Evolutionary conservation across 805 yeast genomes (phyloP), one percentile per base, ranked within the genome.

Genomic region (Wickerhamomyces silvicola): DNA sequence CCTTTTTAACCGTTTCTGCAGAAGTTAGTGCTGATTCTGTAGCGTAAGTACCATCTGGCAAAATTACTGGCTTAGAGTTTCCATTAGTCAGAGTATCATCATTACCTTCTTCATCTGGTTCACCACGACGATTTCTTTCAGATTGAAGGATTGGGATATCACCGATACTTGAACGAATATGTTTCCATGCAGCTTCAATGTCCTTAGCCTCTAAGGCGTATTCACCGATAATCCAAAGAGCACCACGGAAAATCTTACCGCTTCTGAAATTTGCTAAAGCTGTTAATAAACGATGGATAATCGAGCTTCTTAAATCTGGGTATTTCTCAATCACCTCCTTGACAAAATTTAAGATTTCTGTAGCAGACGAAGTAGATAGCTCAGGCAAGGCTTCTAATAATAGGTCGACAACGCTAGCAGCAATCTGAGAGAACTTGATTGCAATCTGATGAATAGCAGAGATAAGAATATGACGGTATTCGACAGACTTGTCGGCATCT

Each of bases 31-130:
- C 92, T 41, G 77, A 75, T 60, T 92, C 98, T 25, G 96, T 84
- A 18, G 98, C 98, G 60, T 92, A 92, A 0, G 99, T 92, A 47
- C 99, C 99, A 62, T 92, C 99, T n/a, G 98, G 95, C 43, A 92
- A 70, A 37, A 92, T 80, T 38, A 81, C 79, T 14, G 97, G 97
- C 27, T 84, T 84, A 23, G 60, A 54, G 6, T 60, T 54, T 23
- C 64, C 68, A 15, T 52, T 55, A 21, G 57, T 46, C 17, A 50
- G 56, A 14, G 34, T 41, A 13, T 45, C 52, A 5, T 36, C 48
- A 10, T 34, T 44, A n/a, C 44, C 55, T 9, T 55, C 63, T 4
- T 55, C 62, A 6, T 59, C 65, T n/a, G 49, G 56, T 18, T 57
- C 56, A 11, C 62, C 58, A 12, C 48, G 44, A 35, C 60, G 60